Evolutionary conservation across 192 early-diverging fungal genomes (phyloP), one percentile per base, ranked within the genome.

Genomic region (Allomyces macrogynus): DNA sequence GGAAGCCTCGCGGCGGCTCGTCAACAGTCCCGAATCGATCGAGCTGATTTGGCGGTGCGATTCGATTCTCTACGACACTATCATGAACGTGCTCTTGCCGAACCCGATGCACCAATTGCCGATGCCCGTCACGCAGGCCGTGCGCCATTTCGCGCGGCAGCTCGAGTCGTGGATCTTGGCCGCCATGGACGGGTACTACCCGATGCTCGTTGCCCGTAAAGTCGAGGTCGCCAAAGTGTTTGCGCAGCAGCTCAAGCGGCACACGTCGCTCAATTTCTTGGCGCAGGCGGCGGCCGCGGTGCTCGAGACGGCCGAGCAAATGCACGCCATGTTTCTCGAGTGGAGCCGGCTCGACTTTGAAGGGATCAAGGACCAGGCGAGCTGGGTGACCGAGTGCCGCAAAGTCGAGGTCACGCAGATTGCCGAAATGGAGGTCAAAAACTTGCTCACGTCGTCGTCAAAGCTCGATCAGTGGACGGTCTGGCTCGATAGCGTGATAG

Each of bases 11-110:
- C 64, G 71, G 22, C 67, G 63, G 1, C 26, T 79, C 25, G 64
- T 68, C 14, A 65, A 66, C 0, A 57, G 43, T 11, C 64, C 68
- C 23, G 76, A 76, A 11, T 66, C 78, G 23, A 63, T 67, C 1
- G 78, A 80, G 11, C 63, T 69, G 24, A 67, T 80, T 23, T 80
- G 78, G 76, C 67, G 77, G 63, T 77, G 73, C 69, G 78, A 80
- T 61, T 71, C 74, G 23, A 42, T 69, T 18, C 65, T 80, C n/a
- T 80, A 78, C 64, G 78, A 80, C 65, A 74, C 75, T 71, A 72
- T 69, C 64, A 62, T 65, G 60, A 71, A 72, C 62, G 61, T 72
- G 43, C 62, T 72, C 11, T 61, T 72, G 4, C 71, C 71, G 11
- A 72, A 72, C 61, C 67, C 68, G 3, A 61, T 72, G 27, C 71